phyloP scores from a whole-genome alignment of 2,329 filamentous ascomycete genomes.

The Corinectria fuckeliana region DNA sequence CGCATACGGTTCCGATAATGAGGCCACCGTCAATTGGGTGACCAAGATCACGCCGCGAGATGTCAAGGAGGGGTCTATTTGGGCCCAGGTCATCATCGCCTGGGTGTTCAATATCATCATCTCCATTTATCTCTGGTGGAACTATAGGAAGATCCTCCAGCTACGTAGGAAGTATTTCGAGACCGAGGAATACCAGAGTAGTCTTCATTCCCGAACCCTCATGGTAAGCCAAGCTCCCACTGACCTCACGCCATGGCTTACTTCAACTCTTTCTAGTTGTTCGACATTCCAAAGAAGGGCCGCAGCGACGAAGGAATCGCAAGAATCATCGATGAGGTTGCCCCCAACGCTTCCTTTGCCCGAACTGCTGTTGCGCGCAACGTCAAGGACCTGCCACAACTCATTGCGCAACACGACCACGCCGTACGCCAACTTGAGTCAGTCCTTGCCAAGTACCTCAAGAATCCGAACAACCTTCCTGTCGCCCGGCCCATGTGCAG shows the following conservation, averaged over 20 bases:
- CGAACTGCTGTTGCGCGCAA: slow-evolving; percentile 87
- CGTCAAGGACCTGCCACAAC: slow-evolving; percentile 83
- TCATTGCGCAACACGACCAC: slow-evolving; percentile 84
- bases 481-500: slow-evolving; percentile 77
- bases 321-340: slow-evolving; percentile 80
- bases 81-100: slow-evolving; percentile 65
- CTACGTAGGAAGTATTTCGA: slow-evolving; percentile 83
- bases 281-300: slow-evolving; percentile 79
- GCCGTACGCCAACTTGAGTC: slow-evolving; percentile 83
- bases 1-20: slow-evolving; percentile 28
- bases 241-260: slow-evolving; percentile 1
- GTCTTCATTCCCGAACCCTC: slow-evolving; percentile 76
- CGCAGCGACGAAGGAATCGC: slow-evolving; percentile 87
- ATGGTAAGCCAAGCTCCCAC: slow-evolving; percentile 57
- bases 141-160: slow-evolving; percentile 76
- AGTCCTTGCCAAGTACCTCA: slow-evolving; percentile 87
- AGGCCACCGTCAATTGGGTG: slow-evolving; percentile 54
- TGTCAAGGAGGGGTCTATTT: slow-evolving; percentile 59
- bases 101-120: slow-evolving; percentile 78
- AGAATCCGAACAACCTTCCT: slow-evolving; percentile 82
- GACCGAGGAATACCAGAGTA: slow-evolving; percentile 85
- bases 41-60: slow-evolving; percentile 65
- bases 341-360: slow-evolving; percentile 79
- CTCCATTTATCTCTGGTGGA: slow-evolving; percentile 85
- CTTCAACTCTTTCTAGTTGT: slow-evolving; percentile 62